These are phyloP conservation scores for Cryphonectria nitschkei DNA, from an alignment of 2,329 filamentous ascomycete species.

Conservation along the genomic window DNA sequence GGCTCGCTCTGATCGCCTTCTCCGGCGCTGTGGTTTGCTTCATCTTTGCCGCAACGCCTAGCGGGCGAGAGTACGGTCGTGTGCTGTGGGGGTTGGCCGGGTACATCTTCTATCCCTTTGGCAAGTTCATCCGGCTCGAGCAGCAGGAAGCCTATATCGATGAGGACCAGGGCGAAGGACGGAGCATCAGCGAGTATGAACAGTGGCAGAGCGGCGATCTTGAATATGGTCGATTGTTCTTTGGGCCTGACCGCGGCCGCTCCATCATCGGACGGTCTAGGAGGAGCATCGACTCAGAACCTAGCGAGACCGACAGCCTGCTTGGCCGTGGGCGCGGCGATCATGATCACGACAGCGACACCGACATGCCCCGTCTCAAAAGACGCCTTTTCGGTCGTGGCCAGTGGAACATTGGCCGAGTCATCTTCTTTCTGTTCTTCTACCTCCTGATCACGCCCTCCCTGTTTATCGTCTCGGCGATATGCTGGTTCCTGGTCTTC, in stretches of 20 bases:
- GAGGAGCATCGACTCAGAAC: conserved; percentile 82
- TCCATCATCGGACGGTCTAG: conserved; percentile 86
- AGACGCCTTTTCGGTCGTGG: conserved; percentile 90
- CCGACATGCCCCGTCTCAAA: conserved; percentile 59
- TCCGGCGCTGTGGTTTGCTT: conserved; percentile 79
- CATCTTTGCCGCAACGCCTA: conserved; percentile 75
- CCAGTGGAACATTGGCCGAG: conserved; percentile 91
- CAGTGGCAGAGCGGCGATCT: conserved; percentile 98
- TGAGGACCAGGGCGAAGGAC: conserved; percentile 92
- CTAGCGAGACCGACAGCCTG: conserved; percentile 86
- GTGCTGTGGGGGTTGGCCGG: conserved; percentile 82
- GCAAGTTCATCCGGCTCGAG: conserved; percentile 90
- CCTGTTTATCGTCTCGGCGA: conserved; percentile 79
- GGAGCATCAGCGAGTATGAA: conserved; percentile 98
- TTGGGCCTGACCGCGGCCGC: conserved; percentile 77
- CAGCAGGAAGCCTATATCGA: conserved; percentile 93
- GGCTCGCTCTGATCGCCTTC: conserved; percentile 79
- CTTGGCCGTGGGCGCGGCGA: conserved; percentile 65
- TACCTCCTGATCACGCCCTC: conserved; percentile 89
- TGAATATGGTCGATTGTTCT: conserved; percentile 94
- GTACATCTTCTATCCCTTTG: conserved; percentile 95
- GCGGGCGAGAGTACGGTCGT: conserved; percentile 82
- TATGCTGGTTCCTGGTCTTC: conserved; percentile 97
- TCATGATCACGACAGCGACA: conserved; percentile 48
- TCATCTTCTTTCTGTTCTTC: conserved; percentile 96